Base-by-base conservation (phyloP, 495 filamentous ascomycete species). In the Daldinia caldariorum region DNA sequence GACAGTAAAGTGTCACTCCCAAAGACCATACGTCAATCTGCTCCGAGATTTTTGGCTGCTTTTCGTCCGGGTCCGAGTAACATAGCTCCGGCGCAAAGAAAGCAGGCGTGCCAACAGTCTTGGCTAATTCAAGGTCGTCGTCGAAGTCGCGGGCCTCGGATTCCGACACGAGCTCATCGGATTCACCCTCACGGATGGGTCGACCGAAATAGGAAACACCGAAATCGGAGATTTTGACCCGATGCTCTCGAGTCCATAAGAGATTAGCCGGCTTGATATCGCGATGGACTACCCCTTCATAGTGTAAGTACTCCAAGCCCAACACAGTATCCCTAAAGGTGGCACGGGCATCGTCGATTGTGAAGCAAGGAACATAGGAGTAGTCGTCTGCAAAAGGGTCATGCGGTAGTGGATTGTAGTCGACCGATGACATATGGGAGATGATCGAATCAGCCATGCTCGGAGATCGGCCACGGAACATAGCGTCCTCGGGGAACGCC, bases 181-280 rank as follows among this genome's bases (percentile, higher is more conserved):
- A 83, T 61, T 94, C 91, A 66, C 91, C 90, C 49, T 90, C 86
- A 59, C 91, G 83, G 63, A 93, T 89, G 0, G 92, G 91, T 57
- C 91, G 87, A 20, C 95, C 96, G 49, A 98, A 89, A 78, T 97
- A 99, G 0, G 95, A 98, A 4, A 99, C 95, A 32, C 95, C 95
- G 81, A 99, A 99, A 76, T 99, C 95, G n/a, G 95, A 98, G 53
- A 99, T 99, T 83, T 98, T 99, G 68, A 97, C 92, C 12, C 91
- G 88, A 73, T 93, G 87, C 70, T 93, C 90, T 62, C 84, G 86
- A 5, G 93, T 97, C 81, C 93, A 91, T 7, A 99, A 84, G 5
- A 99, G 85, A 77, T 99, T 99, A n/a, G 94, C 94, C 0, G 95
- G 95, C 78, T 99, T 99, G 81, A 99, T 99, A 76, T 99, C 95